These are phyloP conservation scores for Epichloe glyceriae DNA, from an alignment of 2,329 filamentous ascomycete species.

Conservation along the genomic window DNA sequence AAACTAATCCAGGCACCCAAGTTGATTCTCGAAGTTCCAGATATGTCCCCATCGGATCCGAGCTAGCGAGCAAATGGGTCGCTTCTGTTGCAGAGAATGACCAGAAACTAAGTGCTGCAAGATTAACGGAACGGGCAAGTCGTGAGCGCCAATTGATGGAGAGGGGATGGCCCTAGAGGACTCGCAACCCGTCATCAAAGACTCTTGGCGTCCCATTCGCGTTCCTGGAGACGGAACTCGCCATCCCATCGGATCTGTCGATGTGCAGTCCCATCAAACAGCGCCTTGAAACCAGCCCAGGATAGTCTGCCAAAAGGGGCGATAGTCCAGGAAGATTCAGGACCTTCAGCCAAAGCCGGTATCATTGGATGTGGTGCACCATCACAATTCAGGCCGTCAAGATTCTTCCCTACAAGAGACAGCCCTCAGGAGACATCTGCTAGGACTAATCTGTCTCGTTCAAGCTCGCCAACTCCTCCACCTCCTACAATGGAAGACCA, in stretches of 20 bases:
- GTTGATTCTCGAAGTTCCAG: conserved; percentile 20
- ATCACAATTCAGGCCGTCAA: conserved; percentile 38
- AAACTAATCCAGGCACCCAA: conserved; percentile 9
- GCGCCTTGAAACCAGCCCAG: conserved; percentile 18
- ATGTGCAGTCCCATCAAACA: conserved; percentile 16
- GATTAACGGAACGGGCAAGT: conserved; percentile 26
- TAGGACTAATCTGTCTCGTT: conserved; percentile 26
- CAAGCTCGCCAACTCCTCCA: conserved; percentile 54
- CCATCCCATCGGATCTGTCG: conserved; percentile 13
- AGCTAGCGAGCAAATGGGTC: conserved; percentile 29
- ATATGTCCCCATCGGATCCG: conserved; percentile 16
- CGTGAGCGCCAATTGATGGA: conserved; percentile 31
- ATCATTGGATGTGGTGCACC: conserved; percentile 21
- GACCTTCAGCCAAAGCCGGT: conserved; percentile 12
- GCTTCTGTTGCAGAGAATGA: conserved; percentile 32
- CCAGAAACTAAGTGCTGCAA: conserved; percentile 27
- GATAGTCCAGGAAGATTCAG: conserved; percentile 12
- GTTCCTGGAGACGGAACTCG: conserved; percentile 24
- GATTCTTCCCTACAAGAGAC: conserved; percentile 49
- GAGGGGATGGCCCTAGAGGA: conserved; percentile 31
- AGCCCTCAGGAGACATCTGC: conserved; percentile 26
- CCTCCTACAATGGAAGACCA: conserved; percentile 59
- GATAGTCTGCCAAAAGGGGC: conserved; percentile 12
- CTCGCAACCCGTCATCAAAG: conserved; percentile 34
- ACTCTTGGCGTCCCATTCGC: conserved; percentile 38